A percentile compares a stretch with the other conserved stretches of the same genome.
phyloP scores from a whole-genome alignment of 1,284 basidiomycete genomes.

The Leccinum fallax region DNA sequence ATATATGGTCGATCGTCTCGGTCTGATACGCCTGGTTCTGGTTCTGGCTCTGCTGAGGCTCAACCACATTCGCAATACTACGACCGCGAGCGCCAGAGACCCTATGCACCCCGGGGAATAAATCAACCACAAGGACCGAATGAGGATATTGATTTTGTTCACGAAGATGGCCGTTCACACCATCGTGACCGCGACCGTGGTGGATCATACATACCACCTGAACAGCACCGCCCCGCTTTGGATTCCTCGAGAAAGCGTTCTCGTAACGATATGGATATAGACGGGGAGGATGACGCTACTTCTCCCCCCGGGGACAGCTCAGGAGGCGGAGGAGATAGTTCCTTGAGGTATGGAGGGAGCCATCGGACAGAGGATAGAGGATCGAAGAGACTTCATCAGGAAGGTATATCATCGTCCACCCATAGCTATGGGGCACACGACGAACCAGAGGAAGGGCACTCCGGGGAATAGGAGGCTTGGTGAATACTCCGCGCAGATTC shows the following conservation, averaged over 20 bases:
- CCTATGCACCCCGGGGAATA: conserved; percentile 47
- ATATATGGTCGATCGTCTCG: conserved; percentile 46
- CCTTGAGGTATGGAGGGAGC: conserved; percentile 30
- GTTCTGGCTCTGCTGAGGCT: conserved; percentile 46
- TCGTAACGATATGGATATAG: conserved; percentile 64
- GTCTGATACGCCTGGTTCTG: conserved; percentile 56
- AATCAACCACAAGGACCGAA: conserved; percentile 37
- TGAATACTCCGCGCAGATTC: conserved; percentile 26
- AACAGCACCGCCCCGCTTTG: conserved; percentile 33
- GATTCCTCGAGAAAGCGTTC: conserved; percentile 54
- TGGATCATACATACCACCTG: conserved; percentile 34
- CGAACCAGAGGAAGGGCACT: conserved; percentile 43
- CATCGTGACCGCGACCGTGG: conserved; percentile 36
- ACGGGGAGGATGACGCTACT: conserved; percentile 47
- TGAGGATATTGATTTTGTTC: conserved; percentile 51
- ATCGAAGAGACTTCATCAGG: conserved; percentile 55
- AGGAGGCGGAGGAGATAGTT: conserved; percentile 36
- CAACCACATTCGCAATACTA: conserved; percentile 49
- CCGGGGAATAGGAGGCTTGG: conserved; percentile 35
- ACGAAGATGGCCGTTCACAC: conserved; percentile 49
- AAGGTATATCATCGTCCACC: conserved; percentile 38
- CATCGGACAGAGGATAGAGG: conserved; percentile 50
- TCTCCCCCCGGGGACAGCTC: conserved; percentile 37
- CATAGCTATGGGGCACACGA: conserved; percentile 48
- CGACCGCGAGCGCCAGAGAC: conserved; percentile 45